Base-by-base conservation (phyloP, 441 rosid genomes). In the Hura crepitans region DNA sequence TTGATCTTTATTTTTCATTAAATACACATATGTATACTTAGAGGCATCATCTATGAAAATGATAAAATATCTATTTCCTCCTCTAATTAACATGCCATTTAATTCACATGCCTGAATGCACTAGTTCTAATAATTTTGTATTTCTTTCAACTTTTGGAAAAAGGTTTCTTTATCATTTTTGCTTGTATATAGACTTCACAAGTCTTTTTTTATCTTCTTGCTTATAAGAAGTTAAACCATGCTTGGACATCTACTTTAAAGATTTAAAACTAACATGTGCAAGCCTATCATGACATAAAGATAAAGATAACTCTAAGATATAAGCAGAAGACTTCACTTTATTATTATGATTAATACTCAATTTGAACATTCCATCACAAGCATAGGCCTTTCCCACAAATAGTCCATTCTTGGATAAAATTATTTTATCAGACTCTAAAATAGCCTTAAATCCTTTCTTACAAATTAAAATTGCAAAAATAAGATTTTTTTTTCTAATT, bases 301-400 rank as follows among this genome's bases (percentile, higher is more conserved):
- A 7, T 15, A 15, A 60, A 61, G 42, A 65, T 5, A 5, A 54
- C 8, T 22, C 37, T 50, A 57, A 0, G 17, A 35, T 61, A 33
- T 59, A 57, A 46, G 28, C 14, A 50, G 9, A 57, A n/a, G 59
- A 5, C 13, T 56, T 45, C 23, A 14, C 46, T 18, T 60, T 33
- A 42, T 28, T 55, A 27, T 35, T 51, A 45, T n/a, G n/a, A n/a
- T n/a, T n/a, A n/a, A 31, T 70, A 70, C 30, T 43, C 0, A 62
- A 17, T 14, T 62, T 69, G 25, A 17, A 68, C 64, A 74, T 68
- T 4, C 27, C 27, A 51, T 53, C 49, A 68, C 63, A 35, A 13
- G 31, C 17, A 42, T 70, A 70, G 1, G 25, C 54, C 3, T 70
- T 45, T 3, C 20, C 59, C 14, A 65, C 23, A 49, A 39, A 57